Percentiles rank a stretch among this genome's conserved stretches.
Conservation (phyloP, 2,329 filamentous ascomycete genomes). For the Clarireedia sp. region DNA sequence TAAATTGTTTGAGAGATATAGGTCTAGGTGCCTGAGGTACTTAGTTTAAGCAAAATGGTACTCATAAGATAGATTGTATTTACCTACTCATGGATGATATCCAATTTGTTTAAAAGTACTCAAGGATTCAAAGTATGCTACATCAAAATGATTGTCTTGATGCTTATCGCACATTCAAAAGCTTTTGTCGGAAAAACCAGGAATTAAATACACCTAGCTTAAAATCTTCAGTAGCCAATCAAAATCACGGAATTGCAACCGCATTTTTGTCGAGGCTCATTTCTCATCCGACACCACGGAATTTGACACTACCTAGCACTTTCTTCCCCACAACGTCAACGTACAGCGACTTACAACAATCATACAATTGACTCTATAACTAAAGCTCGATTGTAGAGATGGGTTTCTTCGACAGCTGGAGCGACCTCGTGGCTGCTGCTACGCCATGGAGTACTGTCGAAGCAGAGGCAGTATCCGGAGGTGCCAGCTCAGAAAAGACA, state of each 20-base stretch:
- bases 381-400: slow-evolving; percentile 34
- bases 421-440: slow-evolving; percentile 56
- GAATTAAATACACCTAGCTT: slow-evolving; percentile 4
- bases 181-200: slow-evolving; percentile 10
- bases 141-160: neutral
- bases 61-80: neutral
- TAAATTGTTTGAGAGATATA: neutral
- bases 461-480: slow-evolving; percentile 44
- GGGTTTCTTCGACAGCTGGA: slow-evolving; percentile 60
- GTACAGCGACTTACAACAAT: slow-evolving; percentile 2
- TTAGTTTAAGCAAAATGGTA: neutral
- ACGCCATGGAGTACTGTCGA: slow-evolving; percentile 57
- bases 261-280: slow-evolving; percentile 10
- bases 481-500: slow-evolving; percentile 31
- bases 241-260: slow-evolving; percentile 21
- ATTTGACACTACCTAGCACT: slow-evolving; percentile 4
- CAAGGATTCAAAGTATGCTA: neutral
- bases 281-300: slow-evolving; percentile 10
- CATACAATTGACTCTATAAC: slow-evolving; percentile 10
- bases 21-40: neutral
- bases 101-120: neutral
- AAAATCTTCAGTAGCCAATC: slow-evolving; percentile 17
- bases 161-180: neutral
- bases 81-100: neutral
- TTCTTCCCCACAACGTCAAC: slow-evolving; percentile 4